A percentile compares a stretch with the other conserved stretches of the same genome.
These are phyloP conservation scores for Volvox africanus DNA, from an alignment of 139 green algal genomes.

Conservation along the genomic window DNA sequence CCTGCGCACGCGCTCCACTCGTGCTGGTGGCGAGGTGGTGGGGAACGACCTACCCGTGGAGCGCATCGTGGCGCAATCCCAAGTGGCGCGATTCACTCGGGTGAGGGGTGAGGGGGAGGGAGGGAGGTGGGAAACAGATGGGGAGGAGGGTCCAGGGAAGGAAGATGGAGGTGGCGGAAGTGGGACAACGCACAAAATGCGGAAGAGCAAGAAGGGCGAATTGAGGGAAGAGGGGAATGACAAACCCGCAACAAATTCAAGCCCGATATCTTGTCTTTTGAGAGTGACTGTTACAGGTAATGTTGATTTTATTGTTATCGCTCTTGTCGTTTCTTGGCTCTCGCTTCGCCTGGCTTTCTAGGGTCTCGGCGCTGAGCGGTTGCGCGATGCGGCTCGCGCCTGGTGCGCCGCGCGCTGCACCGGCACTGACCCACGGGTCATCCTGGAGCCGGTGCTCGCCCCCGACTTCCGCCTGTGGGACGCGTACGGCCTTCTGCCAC, in stretches of 20 bases:
- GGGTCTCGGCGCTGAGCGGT: neutral
- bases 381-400: neutral
- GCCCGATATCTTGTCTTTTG: neutral
- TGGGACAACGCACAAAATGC: no score
- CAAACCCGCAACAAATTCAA: no score
- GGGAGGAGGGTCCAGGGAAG: no score
- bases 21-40: conserved; percentile 23
- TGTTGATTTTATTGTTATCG: neutral
- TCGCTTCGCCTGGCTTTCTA: no score
- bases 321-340: no score
- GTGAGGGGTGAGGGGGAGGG: neutral
- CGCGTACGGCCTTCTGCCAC: conserved; percentile 43
- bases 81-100: conserved; percentile 21
- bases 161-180: no score
- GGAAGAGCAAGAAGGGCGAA: no score
- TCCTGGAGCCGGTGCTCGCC: neutral
- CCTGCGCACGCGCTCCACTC: neutral
- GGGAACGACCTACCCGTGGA: conserved; percentile 36
- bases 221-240: no score
- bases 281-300: neutral
- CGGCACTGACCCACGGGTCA: neutral
- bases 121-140: no score
- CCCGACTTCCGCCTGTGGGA: conserved; percentile 40
- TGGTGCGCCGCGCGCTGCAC: conserved; percentile 1
- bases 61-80: conserved; percentile 20